These are phyloP conservation scores for Fusarium tuaranense DNA, from an alignment of 2,329 filamentous ascomycete genomes.

Conservation along the genomic window DNA sequence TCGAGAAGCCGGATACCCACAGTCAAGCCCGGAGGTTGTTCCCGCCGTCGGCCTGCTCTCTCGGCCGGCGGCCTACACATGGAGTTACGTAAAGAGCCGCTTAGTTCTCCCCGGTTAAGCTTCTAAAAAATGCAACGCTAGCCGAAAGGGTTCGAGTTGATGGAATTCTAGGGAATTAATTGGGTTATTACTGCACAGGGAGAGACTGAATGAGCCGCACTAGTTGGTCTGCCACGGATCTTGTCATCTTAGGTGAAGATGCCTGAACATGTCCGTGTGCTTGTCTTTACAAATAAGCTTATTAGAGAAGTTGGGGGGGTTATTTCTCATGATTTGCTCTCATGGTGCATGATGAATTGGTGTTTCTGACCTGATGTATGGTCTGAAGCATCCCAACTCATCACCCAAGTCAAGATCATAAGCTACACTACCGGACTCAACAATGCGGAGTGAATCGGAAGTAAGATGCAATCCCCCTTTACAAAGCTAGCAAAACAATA, in stretches of 20 bases:
- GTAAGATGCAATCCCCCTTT: neutral
- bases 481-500: neutral
- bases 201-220: neutral
- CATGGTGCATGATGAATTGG: neutral
- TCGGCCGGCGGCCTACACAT: neutral
- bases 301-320: neutral
- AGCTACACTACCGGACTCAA: neutral
- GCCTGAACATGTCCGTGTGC: neutral
- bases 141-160: neutral
- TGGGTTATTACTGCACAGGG: neutral
- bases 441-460: conserved; percentile 4
- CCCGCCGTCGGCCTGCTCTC: neutral
- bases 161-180: neutral
- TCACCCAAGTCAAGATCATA: neutral
- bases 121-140: neutral
- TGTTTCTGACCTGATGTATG: neutral
- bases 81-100: neutral
- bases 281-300: neutral
- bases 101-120: neutral
- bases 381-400: neutral
- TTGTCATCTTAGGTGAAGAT: neutral
- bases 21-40: neutral
- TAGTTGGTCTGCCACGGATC: conserved; percentile 1
- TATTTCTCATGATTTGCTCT: neutral
- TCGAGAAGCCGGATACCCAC: neutral